Evolutionary conservation across 495 filamentous ascomycete genomes (phyloP).

Genomic region (Penicillium pancosmium): DNA sequence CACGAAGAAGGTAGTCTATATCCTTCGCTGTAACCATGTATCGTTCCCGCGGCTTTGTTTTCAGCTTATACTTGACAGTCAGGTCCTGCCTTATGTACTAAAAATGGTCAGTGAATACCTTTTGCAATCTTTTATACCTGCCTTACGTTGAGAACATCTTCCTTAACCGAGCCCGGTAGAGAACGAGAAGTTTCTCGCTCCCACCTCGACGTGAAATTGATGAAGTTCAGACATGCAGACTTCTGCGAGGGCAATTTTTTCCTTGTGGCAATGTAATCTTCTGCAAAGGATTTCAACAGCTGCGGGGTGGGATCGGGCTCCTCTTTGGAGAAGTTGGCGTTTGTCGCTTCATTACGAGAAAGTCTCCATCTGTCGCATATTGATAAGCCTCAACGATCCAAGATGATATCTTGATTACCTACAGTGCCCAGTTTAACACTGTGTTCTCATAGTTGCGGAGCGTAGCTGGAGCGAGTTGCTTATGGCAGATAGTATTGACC

Average conservation of each 20-base stretch:
- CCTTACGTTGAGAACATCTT: slow-evolving; percentile 18
- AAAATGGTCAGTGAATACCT: slow-evolving; percentile 8
- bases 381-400: not conserved
- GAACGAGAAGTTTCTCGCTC: not conserved
- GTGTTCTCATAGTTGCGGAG: no score
- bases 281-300: not conserved
- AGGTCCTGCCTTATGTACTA: slow-evolving; percentile 21
- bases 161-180: slow-evolving; percentile 1
- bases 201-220: not conserved
- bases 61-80: slow-evolving; percentile 19
- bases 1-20: slow-evolving; percentile 22
- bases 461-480: no score
- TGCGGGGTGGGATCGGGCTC: not conserved
- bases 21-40: slow-evolving; percentile 24
- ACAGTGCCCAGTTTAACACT: not conserved
- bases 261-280: not conserved
- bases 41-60: slow-evolving; percentile 20
- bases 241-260: not conserved
- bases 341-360: not conserved
- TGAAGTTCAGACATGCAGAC: not conserved
- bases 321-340: not conserved
- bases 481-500: no score
- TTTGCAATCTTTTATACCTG: not conserved
- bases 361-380: not conserved
- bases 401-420: not conserved